Evolutionary conservation across 129 eudicot species (phyloP).

Genomic region (Sambucus nigra): DNA sequence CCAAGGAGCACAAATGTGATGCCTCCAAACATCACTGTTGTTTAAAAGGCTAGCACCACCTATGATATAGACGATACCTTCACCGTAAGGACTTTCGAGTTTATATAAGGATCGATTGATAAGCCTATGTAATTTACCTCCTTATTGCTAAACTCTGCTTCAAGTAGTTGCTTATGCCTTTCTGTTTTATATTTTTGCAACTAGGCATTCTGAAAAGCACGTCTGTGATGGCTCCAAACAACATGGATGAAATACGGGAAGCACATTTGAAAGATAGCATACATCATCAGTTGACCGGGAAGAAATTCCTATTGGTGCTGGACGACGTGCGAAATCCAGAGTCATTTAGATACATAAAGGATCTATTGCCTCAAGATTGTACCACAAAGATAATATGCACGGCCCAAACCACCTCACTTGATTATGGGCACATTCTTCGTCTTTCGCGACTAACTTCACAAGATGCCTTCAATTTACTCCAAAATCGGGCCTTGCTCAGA

Average conservation of each 20-base stretch:
- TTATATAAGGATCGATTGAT: no score
- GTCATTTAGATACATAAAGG: not conserved
- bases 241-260: not conserved
- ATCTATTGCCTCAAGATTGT: slow-evolving; percentile 1
- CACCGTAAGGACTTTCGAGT: no score
- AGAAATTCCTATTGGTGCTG: not conserved
- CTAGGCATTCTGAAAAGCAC: slow-evolving; percentile 1
- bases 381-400: slow-evolving; percentile 6
- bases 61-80: no score
- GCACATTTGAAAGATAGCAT: not conserved
- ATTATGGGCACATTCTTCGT: not conserved
- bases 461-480: not conserved
- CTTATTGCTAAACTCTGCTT: no score
- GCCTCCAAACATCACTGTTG: no score
- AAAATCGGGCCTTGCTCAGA: not conserved
- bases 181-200: no score
- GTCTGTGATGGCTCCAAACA: slow-evolving; percentile 5
- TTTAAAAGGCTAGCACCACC: no score
- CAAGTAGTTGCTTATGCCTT: no score
- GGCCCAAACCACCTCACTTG: not conserved
- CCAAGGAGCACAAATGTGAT: no score
- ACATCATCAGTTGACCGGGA: not conserved
- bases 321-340: not conserved
- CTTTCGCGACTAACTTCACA: not conserved
- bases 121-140: no score